These are phyloP conservation scores for Linum usitatissimum DNA, from an alignment of 345 rosid genomes.

Conservation along the genomic window DNA sequence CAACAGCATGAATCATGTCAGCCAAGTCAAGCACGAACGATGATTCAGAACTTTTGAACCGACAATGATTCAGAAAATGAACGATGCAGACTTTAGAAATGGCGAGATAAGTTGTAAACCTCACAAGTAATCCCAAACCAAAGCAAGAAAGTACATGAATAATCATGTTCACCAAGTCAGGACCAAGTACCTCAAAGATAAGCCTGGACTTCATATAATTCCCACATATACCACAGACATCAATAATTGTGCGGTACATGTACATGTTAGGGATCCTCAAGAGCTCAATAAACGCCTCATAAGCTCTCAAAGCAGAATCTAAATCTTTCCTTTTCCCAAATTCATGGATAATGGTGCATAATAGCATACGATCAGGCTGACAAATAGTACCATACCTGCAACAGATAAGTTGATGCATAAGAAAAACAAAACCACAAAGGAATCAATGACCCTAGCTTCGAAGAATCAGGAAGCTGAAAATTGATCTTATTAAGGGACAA, in stretches of 20 bases:
- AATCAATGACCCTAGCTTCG: background rate
- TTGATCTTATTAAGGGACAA: conserved; percentile 3
- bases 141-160: background rate
- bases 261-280: conserved; percentile 56
- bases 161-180: background rate
- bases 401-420: conserved; percentile 15
- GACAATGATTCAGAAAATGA: too few relatives aligned
- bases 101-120: too few relatives aligned
- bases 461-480: background rate
- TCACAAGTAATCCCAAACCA: conserved; percentile 2
- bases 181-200: conserved; percentile 60
- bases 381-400: conserved; percentile 64
- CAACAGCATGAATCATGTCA: background rate
- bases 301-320: conserved; percentile 58
- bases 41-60: too few relatives aligned
- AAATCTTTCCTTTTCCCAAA: conserved; percentile 72
- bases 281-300: conserved; percentile 50
- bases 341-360: conserved; percentile 50
- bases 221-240: conserved; percentile 70
- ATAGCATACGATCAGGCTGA: conserved; percentile 52
- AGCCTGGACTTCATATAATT: conserved; percentile 63
- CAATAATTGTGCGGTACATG: conserved; percentile 63
- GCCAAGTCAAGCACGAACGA: too few relatives aligned
- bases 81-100: too few relatives aligned
- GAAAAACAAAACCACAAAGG: background rate